A percentile compares a stretch with the other conserved stretches of the same genome.
Evolutionary conservation across 1,284 basidiomycete genomes (phyloP).

Genomic region (Takashimella koratensis): DNA sequence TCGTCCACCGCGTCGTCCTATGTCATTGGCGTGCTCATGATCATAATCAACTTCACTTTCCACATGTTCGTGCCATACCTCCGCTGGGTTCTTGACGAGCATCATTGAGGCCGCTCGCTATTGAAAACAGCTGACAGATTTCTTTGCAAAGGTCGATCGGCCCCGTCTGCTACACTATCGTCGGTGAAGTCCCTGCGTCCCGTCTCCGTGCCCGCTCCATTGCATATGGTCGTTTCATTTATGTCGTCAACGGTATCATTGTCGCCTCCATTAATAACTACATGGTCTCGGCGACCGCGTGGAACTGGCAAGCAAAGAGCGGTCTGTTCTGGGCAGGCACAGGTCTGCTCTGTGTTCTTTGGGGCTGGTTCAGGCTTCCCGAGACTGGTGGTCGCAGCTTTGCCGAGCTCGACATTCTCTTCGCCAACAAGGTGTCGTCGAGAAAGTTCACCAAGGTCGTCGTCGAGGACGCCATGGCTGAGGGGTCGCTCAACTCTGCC

Average conservation of each 20-base stretch:
- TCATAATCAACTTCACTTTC: constrained; percentile 34
- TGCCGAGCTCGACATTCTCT: constrained; percentile 35
- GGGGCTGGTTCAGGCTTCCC: constrained; percentile 31
- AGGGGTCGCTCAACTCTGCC: not conserved
- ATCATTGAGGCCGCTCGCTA: too few species aligned
- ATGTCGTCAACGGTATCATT: constrained; percentile 26
- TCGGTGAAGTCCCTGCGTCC: constrained; percentile 50
- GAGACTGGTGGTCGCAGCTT: constrained; percentile 34
- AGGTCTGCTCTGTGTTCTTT: constrained; percentile 22
- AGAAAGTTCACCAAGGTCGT: constrained; percentile 27
- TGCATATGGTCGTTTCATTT: not conserved
- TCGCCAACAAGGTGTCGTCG: constrained; percentile 34
- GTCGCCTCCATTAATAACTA: constrained; percentile 40
- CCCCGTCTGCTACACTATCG: constrained; percentile 49
- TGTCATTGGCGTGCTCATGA: not conserved
- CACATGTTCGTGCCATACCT: too few species aligned
- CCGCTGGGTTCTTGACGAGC: too few species aligned
- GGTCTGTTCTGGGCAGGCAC: constrained; percentile 40
- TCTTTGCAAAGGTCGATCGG: too few species aligned
- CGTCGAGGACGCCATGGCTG: not conserved
- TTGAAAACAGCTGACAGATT: too few species aligned
- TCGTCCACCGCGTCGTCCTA: not conserved
- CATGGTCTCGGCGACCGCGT: constrained; percentile 48
- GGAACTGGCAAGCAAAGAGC: constrained; percentile 49
- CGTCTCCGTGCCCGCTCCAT: constrained; percentile 50